phyloP scores from a whole-genome alignment of 2,329 filamentous ascomycete genomes.

The Penicillium sp. region DNA sequence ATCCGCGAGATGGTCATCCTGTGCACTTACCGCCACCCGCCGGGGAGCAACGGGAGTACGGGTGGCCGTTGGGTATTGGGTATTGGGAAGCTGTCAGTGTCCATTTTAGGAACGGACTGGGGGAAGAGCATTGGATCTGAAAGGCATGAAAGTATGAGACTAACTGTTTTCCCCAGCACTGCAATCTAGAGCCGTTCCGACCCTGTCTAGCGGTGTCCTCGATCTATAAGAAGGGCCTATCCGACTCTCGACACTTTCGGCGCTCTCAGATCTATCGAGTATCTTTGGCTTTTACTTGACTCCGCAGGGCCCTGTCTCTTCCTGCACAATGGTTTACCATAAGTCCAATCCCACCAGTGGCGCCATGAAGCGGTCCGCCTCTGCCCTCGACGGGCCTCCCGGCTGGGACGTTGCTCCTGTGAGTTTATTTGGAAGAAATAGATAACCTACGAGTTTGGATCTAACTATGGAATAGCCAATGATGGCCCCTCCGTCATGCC shows the following conservation, averaged over 20 bases:
- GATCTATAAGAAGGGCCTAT: slow-evolving; percentile 17
- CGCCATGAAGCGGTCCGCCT: slow-evolving; percentile 37
- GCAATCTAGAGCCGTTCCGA: background rate
- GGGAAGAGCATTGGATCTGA: background rate
- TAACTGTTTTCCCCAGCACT: slow-evolving; percentile 10
- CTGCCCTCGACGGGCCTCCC: slow-evolving; percentile 30
- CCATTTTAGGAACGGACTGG: slow-evolving; percentile 2
- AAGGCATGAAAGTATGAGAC: background rate
- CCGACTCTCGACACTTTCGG: slow-evolving; percentile 1
- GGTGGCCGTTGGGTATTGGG: slow-evolving; percentile 15
- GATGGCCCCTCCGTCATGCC: slow-evolving; percentile 31
- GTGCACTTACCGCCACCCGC: slow-evolving; percentile 17
- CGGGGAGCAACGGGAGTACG: slow-evolving; percentile 6
- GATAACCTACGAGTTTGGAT: background rate
- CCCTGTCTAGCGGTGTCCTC: background rate
- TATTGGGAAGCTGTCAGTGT: slow-evolving; percentile 5
- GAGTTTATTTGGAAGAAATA: slow-evolving; percentile 14
- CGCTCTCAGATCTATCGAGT: background rate
- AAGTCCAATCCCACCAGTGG: slow-evolving; percentile 28
- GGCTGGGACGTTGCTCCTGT: slow-evolving; percentile 39
- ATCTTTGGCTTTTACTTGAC: background rate
- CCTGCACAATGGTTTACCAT: slow-evolving; percentile 34
- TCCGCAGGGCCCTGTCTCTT: background rate
- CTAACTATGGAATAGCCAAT: slow-evolving; percentile 29
- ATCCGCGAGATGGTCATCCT: slow-evolving; percentile 8